Evolutionary conservation across 2,329 filamentous ascomycete species (phyloP), one percentile per base, ranked within the genome.

Genomic region (Knufia petricola): DNA sequence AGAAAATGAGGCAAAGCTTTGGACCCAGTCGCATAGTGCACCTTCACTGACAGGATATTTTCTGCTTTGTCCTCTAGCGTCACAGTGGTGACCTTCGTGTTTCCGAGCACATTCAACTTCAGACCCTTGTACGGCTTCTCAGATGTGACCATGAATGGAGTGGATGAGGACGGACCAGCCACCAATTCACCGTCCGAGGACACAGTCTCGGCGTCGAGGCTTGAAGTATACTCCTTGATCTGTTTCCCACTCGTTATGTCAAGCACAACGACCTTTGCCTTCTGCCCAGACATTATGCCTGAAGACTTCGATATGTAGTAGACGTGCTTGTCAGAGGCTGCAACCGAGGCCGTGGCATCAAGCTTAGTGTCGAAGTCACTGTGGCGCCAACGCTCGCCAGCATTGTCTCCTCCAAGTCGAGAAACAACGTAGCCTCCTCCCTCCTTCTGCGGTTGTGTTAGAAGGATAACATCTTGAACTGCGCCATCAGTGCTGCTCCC

Each of bases 1-100:
- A 95, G 70, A 69, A 95, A 94, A 68, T 94, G 87, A 31, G 87
- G 74, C 39, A 81, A 73, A 3, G 85, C 83, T 60, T 85, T 84
- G 24, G 79, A 68, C 48, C 83, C 73, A 55, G 81, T 80, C 13
- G 87, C 84, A 1, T 85, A 85, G 61, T 94, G 86, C 19, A 95
- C 72, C 1, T 68, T 65, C 39, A 85, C 70, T 17, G 71, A 69
- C 48, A 81, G 73, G 45, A 85, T 63, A 3, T 66, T 63, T 40
- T 67, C 64, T 7, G 63, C 65, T 44, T 65, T 67, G 6, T 61
- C 57, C 12, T 68, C 66, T 21, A 72, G 57, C 41, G 61, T 59
- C 4, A 72, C 19, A 4, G 64, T 59, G 17, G 60, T 59, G 17
- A 69, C 58, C 39, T 68, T 63, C 50, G 70, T 69, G 9, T 64